A percentile compares a stretch with the other conserved stretches of the same genome.
These are phyloP conservation scores for Cadophora luteo-olivacea DNA, from an alignment of 2,329 filamentous ascomycete genomes.

Conservation along the genomic window DNA sequence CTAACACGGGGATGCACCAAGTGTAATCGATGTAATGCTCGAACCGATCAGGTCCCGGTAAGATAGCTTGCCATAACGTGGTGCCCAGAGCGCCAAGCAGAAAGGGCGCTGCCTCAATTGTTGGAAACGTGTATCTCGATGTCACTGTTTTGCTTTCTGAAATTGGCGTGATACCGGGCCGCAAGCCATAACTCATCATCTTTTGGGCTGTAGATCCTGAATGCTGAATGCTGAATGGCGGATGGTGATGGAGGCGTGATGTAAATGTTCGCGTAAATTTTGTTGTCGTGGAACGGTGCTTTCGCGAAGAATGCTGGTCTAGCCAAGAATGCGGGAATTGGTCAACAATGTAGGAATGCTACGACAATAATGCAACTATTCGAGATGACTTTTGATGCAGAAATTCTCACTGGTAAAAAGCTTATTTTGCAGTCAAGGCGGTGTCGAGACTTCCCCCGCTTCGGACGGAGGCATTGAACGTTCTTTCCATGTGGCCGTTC, in stretches of 20 bases:
- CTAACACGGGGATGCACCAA: neutral
- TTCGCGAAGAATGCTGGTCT: neutral
- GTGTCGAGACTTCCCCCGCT: too few relatives aligned
- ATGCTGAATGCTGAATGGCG: too few relatives aligned
- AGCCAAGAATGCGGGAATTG: too few relatives aligned
- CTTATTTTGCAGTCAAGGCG: too few relatives aligned
- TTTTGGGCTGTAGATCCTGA: neutral
- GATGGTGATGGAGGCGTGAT: neutral
- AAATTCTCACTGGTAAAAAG: neutral
- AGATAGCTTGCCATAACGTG: neutral
- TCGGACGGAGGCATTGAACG: too few relatives aligned
- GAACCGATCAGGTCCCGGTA: neutral
- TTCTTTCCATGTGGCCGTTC: neutral
- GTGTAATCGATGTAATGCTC: neutral
- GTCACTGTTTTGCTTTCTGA: neutral
- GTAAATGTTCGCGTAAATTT: neutral
- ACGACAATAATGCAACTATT: neutral
- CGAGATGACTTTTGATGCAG: neutral
- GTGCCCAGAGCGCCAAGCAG: neutral
- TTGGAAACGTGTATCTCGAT: neutral
- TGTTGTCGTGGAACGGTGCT: neutral
- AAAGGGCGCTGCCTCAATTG: constrained; percentile 8
- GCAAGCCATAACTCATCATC: neutral
- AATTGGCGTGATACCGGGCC: neutral
- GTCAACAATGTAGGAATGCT: neutral